Evolutionary conservation across 129 eudicot species (phyloP).

Genomic region (Gnaphalium uliginosum): DNA sequence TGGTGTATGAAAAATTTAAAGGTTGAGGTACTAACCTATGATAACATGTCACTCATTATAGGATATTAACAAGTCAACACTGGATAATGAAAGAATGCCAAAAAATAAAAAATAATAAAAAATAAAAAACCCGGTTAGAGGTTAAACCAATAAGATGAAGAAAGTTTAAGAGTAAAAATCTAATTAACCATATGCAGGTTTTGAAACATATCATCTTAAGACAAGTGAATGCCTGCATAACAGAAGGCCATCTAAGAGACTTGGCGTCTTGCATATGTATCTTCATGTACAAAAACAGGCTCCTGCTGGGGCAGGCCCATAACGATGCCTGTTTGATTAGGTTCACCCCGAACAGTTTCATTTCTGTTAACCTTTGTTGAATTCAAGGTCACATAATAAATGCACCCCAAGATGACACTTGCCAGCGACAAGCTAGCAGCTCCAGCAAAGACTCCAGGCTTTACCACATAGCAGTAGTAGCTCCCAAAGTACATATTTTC

Average conservation of each 20-base stretch:
- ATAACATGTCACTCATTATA: no score
- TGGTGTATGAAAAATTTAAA: no score
- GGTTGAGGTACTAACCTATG: no score
- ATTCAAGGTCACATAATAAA: constrained; percentile 45
- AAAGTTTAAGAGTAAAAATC: no score
- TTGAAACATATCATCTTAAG: no score
- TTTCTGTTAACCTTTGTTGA: constrained; percentile 31
- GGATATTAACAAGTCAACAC: no score
- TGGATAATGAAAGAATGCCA: no score
- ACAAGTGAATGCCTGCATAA: no score
- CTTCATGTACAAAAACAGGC: constrained; percentile 85
- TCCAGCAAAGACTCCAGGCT: constrained; percentile 89
- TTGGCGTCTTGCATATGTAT: constrained; percentile 75
- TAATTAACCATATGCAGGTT: no score
- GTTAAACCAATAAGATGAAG: no score
- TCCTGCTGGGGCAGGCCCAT: constrained; percentile 69
- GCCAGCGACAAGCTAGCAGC: constrained; percentile 65
- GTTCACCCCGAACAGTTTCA: not conserved
- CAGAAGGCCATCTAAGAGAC: constrained; percentile 17
- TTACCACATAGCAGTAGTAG: constrained; percentile 74
- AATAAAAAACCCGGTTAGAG: no score
- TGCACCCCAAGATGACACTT: constrained; percentile 55
- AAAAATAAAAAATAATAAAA: no score
- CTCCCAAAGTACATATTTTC: constrained; percentile 57
- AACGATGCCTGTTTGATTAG: constrained; percentile 51